phyloP scores from a whole-genome alignment of 768 basidiomycete species.

The Amyloporia xantha region DNA sequence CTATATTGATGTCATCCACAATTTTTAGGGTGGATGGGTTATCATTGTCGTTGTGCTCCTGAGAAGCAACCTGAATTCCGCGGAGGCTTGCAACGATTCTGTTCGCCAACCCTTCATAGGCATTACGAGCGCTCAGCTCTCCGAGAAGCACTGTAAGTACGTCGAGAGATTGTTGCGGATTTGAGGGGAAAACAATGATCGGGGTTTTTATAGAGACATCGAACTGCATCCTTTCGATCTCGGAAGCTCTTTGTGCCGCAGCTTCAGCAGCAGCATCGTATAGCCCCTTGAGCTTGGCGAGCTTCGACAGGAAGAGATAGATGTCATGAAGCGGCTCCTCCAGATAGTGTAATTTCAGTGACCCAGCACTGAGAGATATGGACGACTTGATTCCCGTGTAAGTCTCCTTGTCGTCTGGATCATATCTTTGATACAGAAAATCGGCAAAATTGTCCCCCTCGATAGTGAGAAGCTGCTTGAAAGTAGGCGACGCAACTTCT shows the following conservation, averaged over 20 bases:
- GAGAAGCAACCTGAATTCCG: slow-evolving; percentile 81
- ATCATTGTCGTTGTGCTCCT: slow-evolving; percentile 41
- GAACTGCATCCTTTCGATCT: slow-evolving; percentile 91
- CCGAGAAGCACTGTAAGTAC: slow-evolving; percentile 78
- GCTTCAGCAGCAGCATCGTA: slow-evolving; percentile 93
- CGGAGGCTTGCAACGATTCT: slow-evolving; percentile 68
- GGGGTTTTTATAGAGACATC: slow-evolving; percentile 87
- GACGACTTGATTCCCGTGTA: slow-evolving; percentile 81
- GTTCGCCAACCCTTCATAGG: slow-evolving; percentile 49
- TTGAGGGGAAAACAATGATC: slow-evolving; percentile 81
- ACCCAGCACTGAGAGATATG: slow-evolving; percentile 77
- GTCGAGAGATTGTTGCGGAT: slow-evolving; percentile 56
- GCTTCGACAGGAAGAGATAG: slow-evolving; percentile 73
- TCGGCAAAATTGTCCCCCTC: slow-evolving; percentile 93
- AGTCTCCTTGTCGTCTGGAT: slow-evolving; percentile 55
- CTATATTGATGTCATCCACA: slow-evolving; percentile 83
- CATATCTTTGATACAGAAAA: slow-evolving; percentile 89
- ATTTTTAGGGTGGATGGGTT: slow-evolving; percentile 64
- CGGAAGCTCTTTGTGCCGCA: slow-evolving; percentile 88
- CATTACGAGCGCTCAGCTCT: slow-evolving; percentile 79
- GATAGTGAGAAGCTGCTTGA: slow-evolving; percentile 85
- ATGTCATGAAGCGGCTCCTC: slow-evolving; percentile 89
- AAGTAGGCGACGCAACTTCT: slow-evolving; percentile 49
- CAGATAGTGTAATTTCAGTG: slow-evolving; percentile 83
- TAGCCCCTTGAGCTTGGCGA: slow-evolving; percentile 86